Conservation (phyloP, 148 eudicot genomes). For the Suaeda aralocaspica region DNA sequence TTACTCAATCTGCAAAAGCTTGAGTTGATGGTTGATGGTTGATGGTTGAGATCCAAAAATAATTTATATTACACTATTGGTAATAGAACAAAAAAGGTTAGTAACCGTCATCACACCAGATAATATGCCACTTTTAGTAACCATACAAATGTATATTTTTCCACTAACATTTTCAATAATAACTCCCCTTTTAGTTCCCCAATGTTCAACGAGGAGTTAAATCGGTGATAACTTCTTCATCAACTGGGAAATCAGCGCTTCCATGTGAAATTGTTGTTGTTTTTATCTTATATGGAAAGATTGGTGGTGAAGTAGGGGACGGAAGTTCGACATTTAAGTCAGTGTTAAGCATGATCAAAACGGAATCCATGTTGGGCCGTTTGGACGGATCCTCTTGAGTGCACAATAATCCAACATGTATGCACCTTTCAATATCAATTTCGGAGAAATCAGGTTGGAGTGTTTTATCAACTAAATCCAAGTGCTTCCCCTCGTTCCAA, state of each 20-base stretch:
- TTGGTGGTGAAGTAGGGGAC: slow-evolving; percentile 14
- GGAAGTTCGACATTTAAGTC: neutral
- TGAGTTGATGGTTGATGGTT: too few species aligned
- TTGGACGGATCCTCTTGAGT: slow-evolving; percentile 25
- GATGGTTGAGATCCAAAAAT: too few species aligned
- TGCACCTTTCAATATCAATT: slow-evolving; percentile 22
- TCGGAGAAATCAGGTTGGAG: neutral
- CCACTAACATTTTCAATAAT: too few species aligned
- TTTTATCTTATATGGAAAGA: neutral
- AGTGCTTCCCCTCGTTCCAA: slow-evolving; percentile 1
- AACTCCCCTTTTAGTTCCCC: too few species aligned
- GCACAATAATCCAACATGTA: slow-evolving; percentile 19
- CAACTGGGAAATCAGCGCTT: neutral
- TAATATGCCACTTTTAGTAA: too few species aligned
- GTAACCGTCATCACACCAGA: too few species aligned
- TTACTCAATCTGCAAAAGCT: too few species aligned
- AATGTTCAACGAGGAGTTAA: slow-evolving; percentile 17
- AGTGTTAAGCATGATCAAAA: slow-evolving; percentile 21
- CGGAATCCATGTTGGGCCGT: slow-evolving; percentile 29
- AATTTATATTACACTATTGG: too few species aligned
- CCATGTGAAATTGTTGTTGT: neutral
- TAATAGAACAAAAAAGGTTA: too few species aligned
- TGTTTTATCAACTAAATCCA: slow-evolving; percentile 20
- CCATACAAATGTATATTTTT: too few species aligned
- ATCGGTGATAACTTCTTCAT: slow-evolving; percentile 13